phyloP scores from a whole-genome alignment of 345 rosid species.

The Moricandia arvensis region DNA sequence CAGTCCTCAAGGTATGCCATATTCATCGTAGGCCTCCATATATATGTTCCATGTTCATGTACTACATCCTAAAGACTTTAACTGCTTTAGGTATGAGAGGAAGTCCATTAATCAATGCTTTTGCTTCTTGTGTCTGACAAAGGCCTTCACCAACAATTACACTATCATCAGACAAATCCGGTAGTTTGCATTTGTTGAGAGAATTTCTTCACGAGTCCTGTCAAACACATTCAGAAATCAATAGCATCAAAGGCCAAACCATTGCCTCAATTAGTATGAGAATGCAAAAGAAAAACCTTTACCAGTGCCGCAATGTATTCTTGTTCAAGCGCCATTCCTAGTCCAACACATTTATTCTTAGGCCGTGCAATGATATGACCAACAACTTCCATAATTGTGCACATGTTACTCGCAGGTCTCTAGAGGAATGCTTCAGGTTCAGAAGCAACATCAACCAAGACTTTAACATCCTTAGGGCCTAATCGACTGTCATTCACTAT shows the following conservation, averaged over 20 bases:
- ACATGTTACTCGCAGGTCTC: background rate
- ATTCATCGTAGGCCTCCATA: background rate
- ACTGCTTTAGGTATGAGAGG: background rate
- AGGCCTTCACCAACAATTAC: background rate
- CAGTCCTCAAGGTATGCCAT: background rate
- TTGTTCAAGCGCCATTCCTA: background rate
- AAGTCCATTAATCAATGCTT: background rate
- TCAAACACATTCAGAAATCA: background rate
- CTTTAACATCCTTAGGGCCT: background rate
- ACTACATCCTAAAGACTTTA: background rate
- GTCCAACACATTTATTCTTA: background rate
- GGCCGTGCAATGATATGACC: background rate
- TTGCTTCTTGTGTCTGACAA: background rate
- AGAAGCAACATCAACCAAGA: background rate
- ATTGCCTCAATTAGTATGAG: background rate
- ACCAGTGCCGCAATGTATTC: background rate
- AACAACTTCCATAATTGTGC: background rate
- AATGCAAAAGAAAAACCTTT: background rate
- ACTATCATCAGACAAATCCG: background rate
- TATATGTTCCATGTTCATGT: background rate
- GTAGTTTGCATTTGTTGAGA: background rate
- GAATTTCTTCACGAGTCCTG: background rate
- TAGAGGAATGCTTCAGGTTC: background rate
- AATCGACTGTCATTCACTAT: background rate
- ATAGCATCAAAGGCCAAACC: too few species aligned